Evolutionary conservation across 441 rosid genomes (phyloP), one percentile per base, ranked within the genome.

Genomic region (Macaranga tanarius): DNA sequence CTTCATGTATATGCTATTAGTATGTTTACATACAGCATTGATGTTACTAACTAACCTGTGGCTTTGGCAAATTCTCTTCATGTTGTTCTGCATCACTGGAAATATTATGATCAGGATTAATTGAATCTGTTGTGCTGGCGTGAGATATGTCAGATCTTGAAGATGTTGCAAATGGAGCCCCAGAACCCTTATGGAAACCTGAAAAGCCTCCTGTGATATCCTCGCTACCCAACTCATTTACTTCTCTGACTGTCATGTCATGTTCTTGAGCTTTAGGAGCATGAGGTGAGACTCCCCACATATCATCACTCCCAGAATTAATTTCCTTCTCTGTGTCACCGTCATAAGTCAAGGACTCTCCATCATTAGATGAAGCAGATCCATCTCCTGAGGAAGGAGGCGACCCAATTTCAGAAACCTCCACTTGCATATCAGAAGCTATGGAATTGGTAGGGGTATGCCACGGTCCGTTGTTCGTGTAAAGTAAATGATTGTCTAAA

Each of bases 351-450:
- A 84, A 65, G 40, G 86, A 84, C 70, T 82, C 88, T 0, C 79
- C 88, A 5, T 90, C 96, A 79, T 70, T 75, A 52, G 89, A 83
- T 12, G 90, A 81, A 67, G 61, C 78, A 56, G 88, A 62, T 58
- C 78, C 95, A 79, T 88, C 93, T 19, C 70, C 74, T 23, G 85
- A 80, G 31, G 79, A 47, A n/a, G 88, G 86, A 61, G 99, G 97
- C 45, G 99, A 92, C 67, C 97, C 87, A 8, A 77, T 65, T 76
- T 92, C 99, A 11, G 99, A 94, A 72, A 92, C 85, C 83, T 92
- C 99, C 60, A 94, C 97, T 74, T 92, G 97, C 86, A 94, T 83
- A 75, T 92, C 99, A 54, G 99, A 94, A 73, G 94, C 97, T 60
- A 86, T 82, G 26, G 99, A 94, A 76, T 81, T 71, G 5, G 85